Conservation (phyloP, 1,284 basidiomycete species). For the Papiliotrema nemorosa region DNA sequence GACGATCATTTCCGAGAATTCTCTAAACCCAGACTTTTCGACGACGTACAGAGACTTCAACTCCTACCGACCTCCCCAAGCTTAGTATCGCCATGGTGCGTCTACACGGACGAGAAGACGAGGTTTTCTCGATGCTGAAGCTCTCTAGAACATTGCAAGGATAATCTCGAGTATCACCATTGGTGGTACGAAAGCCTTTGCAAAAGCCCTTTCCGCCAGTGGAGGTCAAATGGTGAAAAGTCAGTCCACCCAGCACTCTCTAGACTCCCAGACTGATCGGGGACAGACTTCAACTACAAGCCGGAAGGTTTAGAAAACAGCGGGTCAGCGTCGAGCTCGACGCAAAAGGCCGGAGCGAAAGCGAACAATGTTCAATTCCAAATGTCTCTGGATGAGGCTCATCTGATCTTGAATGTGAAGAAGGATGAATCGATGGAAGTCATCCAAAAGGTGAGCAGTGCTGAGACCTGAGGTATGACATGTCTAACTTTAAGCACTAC, state of each 20-base stretch:
- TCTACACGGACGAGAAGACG: too few species aligned
- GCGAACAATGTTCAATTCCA: slow-evolving; percentile 63
- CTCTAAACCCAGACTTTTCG: too few species aligned
- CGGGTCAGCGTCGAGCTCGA: slow-evolving; percentile 28
- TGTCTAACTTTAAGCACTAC: slow-evolving; percentile 66
- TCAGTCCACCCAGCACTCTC: slow-evolving; percentile 52
- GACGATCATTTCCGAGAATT: too few species aligned
- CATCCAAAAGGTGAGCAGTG: slow-evolving; percentile 63
- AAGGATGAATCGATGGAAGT: slow-evolving; percentile 66
- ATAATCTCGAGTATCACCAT: background rate
- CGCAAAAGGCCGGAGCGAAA: slow-evolving; percentile 29
- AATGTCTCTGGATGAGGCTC: slow-evolving; percentile 96
- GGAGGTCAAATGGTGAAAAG: slow-evolving; percentile 90
- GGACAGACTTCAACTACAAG: slow-evolving; percentile 78
- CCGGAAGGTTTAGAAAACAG: slow-evolving; percentile 53
- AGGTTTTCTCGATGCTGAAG: too few species aligned
- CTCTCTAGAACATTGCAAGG: slow-evolving; percentile 1
- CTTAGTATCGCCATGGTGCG: too few species aligned
- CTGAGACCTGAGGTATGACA: background rate
- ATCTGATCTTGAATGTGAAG: slow-evolving; percentile 88
- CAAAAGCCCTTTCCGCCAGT: slow-evolving; percentile 86
- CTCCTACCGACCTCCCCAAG: too few species aligned
- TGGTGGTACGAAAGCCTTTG: slow-evolving; percentile 52
- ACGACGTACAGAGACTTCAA: too few species aligned
- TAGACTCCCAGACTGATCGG: background rate